These are phyloP conservation scores for Nectriaceae sp. DNA, from an alignment of 2,329 filamentous ascomycete genomes.

Conservation along the genomic window DNA sequence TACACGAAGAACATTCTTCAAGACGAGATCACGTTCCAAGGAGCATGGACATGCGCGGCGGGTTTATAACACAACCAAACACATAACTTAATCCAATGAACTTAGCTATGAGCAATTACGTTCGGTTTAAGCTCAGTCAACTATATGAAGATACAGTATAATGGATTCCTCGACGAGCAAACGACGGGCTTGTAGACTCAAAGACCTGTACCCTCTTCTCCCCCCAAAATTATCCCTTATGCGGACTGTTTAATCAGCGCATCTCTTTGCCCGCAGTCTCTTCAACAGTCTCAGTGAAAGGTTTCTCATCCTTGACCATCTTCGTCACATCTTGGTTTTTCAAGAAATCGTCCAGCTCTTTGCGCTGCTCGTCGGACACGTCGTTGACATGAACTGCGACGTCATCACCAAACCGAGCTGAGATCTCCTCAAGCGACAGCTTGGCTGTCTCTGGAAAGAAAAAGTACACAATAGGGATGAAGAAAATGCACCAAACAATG, in stretches of 20 bases:
- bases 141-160: no score
- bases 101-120: no score
- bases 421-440: conserved; percentile 44
- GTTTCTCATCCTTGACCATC: conserved; percentile 4
- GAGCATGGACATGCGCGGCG: no score
- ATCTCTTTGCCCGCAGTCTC: background rate
- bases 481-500: conserved; percentile 42
- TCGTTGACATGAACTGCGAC: conserved; percentile 48
- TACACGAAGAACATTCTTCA: no score
- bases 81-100: no score
- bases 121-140: no score
- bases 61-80: no score
- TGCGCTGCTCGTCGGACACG: conserved; percentile 35
- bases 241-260: background rate
- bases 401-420: conserved; percentile 46
- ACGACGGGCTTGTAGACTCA: no score
- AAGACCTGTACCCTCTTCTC: no score
- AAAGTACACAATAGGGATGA: conserved; percentile 33
- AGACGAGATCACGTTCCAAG: no score
- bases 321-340: conserved; percentile 15
- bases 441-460: conserved; percentile 33
- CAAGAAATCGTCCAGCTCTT: conserved; percentile 25
- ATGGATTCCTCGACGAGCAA: background rate
- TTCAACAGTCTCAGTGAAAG: conserved; percentile 1
- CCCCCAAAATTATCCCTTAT: no score